Evolutionary conservation across 768 basidiomycete genomes (phyloP).

Genomic region (Trametes meyenii): DNA sequence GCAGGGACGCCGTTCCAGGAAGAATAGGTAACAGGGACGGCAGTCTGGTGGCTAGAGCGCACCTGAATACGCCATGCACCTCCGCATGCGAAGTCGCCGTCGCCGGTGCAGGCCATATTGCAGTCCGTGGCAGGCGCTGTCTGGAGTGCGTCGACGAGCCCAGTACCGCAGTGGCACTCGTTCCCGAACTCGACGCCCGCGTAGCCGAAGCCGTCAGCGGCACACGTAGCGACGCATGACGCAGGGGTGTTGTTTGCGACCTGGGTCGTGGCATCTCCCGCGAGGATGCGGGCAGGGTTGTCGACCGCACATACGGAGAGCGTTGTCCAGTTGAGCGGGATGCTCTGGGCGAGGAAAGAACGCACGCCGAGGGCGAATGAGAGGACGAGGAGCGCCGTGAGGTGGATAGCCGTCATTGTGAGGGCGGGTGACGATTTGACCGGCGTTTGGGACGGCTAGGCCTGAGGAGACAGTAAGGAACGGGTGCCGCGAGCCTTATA

Average conservation of each 20-base stretch:
- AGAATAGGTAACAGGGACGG: too few species aligned
- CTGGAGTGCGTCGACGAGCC: conserved; percentile 11
- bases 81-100: conserved; percentile 21
- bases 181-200: conserved; percentile 24
- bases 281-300: conserved; percentile 23
- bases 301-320: conserved; percentile 23
- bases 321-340: conserved; percentile 24
- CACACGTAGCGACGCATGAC: conserved; percentile 21
- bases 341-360: neutral
- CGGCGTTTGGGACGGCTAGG: neutral
- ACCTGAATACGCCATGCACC: conserved; percentile 27
- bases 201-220: conserved; percentile 16
- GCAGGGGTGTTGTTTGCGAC: conserved; percentile 21
- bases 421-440: neutral
- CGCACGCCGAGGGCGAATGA: neutral
- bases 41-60: neutral
- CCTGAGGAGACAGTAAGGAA: neutral
- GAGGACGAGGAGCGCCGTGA: conserved; percentile 1
- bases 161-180: conserved; percentile 23
- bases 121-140: conserved; percentile 22
- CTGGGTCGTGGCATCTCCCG: conserved; percentile 20
- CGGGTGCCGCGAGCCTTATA: neutral
- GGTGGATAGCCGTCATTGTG: neutral
- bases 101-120: conserved; percentile 24
- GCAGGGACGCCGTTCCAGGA: too few species aligned